These are phyloP conservation scores for Iberis pinnata DNA, from an alignment of 345 rosid species.

Conservation along the genomic window DNA sequence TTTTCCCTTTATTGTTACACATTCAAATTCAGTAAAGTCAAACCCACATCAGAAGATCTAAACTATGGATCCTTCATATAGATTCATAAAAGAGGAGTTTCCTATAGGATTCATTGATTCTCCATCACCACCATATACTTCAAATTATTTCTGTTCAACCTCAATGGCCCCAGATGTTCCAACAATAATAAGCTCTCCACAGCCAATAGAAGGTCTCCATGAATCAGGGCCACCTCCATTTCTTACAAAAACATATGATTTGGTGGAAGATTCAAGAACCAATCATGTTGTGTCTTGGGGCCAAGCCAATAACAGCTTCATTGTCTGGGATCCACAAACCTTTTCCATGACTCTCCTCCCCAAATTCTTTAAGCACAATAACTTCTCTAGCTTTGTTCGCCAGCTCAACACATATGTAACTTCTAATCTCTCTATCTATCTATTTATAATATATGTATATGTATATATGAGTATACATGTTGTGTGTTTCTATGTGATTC, in stretches of 20 bases:
- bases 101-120: constrained; percentile 18
- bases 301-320: constrained; percentile 52
- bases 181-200: constrained; percentile 32
- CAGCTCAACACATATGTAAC: constrained; percentile 80
- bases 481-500: constrained; percentile 12
- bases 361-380: constrained; percentile 66
- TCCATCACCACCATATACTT: constrained; percentile 23
- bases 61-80: constrained; percentile 28
- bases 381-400: constrained; percentile 77
- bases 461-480: too few species aligned
- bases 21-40: too few species aligned
- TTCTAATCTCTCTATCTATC: constrained; percentile 13
- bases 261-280: constrained; percentile 53
- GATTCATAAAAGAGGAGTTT: constrained; percentile 32
- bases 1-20: too few species aligned
- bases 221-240: constrained; percentile 70
- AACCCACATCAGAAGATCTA: constrained; percentile 17
- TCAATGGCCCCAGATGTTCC: constrained; percentile 21
- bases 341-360: constrained; percentile 51
- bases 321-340: constrained; percentile 65
- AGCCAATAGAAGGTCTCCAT: constrained; percentile 55
- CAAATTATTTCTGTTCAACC: constrained; percentile 20
- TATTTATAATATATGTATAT: too few species aligned
- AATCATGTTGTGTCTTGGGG: constrained; percentile 68
- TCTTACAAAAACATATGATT: constrained; percentile 62